Conservation (phyloP, 306 rosid genomes). For the Sindora glabra region DNA sequence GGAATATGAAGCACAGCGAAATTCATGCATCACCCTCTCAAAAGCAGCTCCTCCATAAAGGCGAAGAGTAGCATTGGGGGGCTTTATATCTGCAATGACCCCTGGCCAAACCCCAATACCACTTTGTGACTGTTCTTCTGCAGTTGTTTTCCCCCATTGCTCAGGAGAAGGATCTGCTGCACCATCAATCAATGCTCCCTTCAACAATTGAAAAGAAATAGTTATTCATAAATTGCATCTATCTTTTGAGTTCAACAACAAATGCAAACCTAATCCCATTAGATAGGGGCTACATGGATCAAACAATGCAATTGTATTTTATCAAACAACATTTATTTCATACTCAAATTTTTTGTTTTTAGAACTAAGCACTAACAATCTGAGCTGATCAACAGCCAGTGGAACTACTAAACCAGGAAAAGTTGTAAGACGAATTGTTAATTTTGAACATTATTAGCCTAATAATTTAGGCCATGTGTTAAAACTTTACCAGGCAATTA, state of each 20-base stretch:
- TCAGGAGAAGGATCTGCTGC: constrained; percentile 98
- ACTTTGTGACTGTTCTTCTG: constrained; percentile 77
- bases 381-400: neutral
- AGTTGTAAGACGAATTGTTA: neutral
- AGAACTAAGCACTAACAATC: neutral
- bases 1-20: constrained; percentile 91
- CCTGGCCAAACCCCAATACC: constrained; percentile 94
- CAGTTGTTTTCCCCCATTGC: constrained; percentile 91
- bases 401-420: neutral
- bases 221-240: neutral
- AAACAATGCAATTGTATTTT: too few relatives aligned
- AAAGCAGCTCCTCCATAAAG: constrained; percentile 98
- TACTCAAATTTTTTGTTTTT: neutral
- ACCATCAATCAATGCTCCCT: constrained; percentile 91
- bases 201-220: constrained; percentile 10
- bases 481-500: too few relatives aligned
- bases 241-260: neutral
- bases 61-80: constrained; percentile 86
- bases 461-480: too few relatives aligned
- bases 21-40: constrained; percentile 94
- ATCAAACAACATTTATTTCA: too few relatives aligned
- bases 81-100: constrained; percentile 50
- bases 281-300: too few relatives aligned
- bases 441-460: too few relatives aligned
- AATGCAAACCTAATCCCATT: too few relatives aligned